These are phyloP conservation scores for Lagenaria siceraria DNA, from an alignment of 306 rosid species.

Conservation along the genomic window DNA sequence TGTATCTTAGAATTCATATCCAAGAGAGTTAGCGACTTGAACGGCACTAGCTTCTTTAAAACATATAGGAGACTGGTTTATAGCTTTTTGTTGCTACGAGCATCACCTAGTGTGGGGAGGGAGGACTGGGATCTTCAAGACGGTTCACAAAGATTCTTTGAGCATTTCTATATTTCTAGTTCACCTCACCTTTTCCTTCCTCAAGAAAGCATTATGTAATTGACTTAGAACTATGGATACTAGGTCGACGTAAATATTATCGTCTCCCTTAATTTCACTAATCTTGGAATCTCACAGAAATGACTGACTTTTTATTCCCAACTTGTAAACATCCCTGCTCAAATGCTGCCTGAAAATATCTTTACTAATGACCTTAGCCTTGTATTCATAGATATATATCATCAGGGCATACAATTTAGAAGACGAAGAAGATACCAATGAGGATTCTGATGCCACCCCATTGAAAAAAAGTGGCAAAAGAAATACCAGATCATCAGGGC, in stretches of 20 bases:
- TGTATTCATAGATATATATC: slow-evolving; percentile 9
- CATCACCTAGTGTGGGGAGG: not conserved
- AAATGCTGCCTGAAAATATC: not conserved
- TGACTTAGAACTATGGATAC: not conserved
- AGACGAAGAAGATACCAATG: not conserved
- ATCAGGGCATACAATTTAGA: slow-evolving; percentile 9
- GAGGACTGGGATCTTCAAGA: not conserved
- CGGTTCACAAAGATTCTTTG: not conserved
- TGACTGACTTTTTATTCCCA: not conserved
- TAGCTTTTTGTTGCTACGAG: not conserved
- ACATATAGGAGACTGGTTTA: not conserved
- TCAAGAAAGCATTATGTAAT: not conserved
- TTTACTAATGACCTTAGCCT: not conserved
- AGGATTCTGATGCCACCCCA: not conserved
- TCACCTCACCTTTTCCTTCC: not conserved
- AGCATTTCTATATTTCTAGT: not conserved
- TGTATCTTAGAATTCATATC: not conserved
- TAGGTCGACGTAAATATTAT: not conserved
- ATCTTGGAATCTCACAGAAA: not conserved
- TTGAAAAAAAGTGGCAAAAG: not conserved
- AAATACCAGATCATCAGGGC: not conserved
- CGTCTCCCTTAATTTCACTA: not conserved
- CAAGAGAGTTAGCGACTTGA: not conserved
- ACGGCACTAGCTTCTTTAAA: not conserved
- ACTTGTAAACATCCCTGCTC: not conserved